These are phyloP conservation scores for Globisporangium sylvaticum DNA, from an alignment of 352 stramenopile species.

Conservation along the genomic window DNA sequence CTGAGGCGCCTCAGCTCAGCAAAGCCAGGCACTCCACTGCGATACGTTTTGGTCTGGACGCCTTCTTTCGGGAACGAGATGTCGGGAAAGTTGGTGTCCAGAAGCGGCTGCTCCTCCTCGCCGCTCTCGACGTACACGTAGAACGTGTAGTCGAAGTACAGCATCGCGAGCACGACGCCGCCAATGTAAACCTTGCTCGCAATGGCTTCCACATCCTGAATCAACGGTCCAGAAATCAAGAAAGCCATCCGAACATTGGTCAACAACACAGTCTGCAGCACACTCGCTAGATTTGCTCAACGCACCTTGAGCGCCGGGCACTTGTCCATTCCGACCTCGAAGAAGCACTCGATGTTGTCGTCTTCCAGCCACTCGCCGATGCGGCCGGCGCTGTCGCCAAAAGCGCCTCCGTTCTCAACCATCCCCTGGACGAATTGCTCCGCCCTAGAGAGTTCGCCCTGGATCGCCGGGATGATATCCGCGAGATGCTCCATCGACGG, in stretches of 20 bases:
- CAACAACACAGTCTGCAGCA: neutral
- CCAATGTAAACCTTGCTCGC: conserved; percentile 93
- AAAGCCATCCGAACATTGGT: neutral
- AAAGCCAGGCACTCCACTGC: conserved; percentile 60
- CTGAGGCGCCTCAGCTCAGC: conserved; percentile 63
- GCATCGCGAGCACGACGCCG: conserved; percentile 87
- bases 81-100: conserved; percentile 93
- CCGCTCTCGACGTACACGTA: conserved; percentile 90
- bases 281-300: neutral
- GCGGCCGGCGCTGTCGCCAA: conserved; percentile 33
- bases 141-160: conserved; percentile 92
- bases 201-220: conserved; percentile 90
- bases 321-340: conserved; percentile 86
- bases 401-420: conserved; percentile 13
- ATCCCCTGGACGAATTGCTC: conserved; percentile 84
- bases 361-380: conserved; percentile 88
- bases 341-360: conserved; percentile 89
- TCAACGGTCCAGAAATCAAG: neutral
- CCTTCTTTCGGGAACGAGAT: conserved; percentile 87
- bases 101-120: conserved; percentile 87
- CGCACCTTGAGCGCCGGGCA: conserved; percentile 53
- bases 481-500: conserved; percentile 86
- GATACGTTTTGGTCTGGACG: conserved; percentile 83
- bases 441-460: conserved; percentile 79
- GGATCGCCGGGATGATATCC: conserved; percentile 73